Percentiles rank a stretch among this genome's conserved stretches.
These are phyloP conservation scores for Debaryomycetaceae sp. DNA, from an alignment of 1,139 yeast genomes.

Conservation along the genomic window DNA sequence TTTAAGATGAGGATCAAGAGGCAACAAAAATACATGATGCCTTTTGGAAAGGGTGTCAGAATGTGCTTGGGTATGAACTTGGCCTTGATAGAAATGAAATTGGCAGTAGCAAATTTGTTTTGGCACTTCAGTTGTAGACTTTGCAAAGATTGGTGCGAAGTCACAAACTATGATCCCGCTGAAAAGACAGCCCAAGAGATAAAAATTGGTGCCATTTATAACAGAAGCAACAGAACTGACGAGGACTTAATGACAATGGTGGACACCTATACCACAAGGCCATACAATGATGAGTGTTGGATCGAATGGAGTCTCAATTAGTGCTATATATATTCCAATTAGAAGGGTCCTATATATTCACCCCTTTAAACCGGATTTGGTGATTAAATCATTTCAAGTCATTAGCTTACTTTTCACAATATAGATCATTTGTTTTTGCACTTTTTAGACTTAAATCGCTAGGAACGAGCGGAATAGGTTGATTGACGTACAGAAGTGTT, in stretches of 20 bases:
- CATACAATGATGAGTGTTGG: conserved; percentile 52
- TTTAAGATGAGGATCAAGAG: conserved; percentile 32
- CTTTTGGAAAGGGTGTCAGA: conserved; percentile 71
- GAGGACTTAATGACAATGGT: conserved; percentile 50
- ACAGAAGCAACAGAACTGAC: conserved; percentile 26
- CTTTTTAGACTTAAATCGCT: neutral
- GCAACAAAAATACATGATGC: conserved; percentile 58
- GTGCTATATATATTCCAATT: neutral
- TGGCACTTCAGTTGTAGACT: conserved; percentile 40
- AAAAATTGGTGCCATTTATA: conserved; percentile 23
- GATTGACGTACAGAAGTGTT: no score
- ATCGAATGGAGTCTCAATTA: conserved; percentile 31
- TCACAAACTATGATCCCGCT: conserved; percentile 14
- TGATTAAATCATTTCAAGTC: neutral
- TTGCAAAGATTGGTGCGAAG: conserved; percentile 43
- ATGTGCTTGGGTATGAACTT: conserved; percentile 74
- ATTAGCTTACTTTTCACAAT: neutral
- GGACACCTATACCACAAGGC: conserved; percentile 51
- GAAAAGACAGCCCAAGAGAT: conserved; percentile 13
- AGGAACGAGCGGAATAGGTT: no score
- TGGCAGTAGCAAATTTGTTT: conserved; percentile 52
- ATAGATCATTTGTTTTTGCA: neutral
- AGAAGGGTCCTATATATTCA: neutral
- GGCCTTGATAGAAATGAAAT: conserved; percentile 64
- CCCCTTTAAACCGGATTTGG: neutral